Conservation (phyloP, 1,284 basidiomycete species). For the Polyporus tsugae region DNA sequence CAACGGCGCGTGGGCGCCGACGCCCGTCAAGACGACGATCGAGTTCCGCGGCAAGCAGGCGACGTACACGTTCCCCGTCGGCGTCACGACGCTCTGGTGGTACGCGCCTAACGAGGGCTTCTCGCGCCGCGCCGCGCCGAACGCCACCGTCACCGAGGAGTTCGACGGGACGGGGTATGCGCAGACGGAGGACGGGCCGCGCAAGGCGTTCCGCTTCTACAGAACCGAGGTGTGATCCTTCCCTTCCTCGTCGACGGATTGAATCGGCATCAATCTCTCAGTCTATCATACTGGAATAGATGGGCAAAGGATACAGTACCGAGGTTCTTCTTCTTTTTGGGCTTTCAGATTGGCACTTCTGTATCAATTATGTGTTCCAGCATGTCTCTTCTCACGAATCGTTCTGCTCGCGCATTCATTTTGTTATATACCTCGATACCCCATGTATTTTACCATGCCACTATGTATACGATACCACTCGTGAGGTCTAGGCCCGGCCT, state of each 20-base stretch:
- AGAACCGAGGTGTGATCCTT: slow-evolving; percentile 17
- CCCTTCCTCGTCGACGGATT: background rate
- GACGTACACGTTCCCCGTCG: slow-evolving; percentile 71
- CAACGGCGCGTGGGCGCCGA: slow-evolving; percentile 63
- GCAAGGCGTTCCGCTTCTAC: slow-evolving; percentile 20
- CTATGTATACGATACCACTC: background rate
- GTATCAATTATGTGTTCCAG: background rate
- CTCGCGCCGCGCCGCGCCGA: slow-evolving; percentile 12
- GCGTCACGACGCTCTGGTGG: slow-evolving; percentile 58
- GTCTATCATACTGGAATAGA: background rate
- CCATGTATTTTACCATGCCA: background rate
- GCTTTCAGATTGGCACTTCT: background rate
- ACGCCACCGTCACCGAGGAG: slow-evolving; percentile 11
- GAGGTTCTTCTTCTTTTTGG: background rate
- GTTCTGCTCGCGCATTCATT: background rate
- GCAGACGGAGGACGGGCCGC: slow-evolving; percentile 6
- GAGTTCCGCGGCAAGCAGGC: slow-evolving; percentile 75
- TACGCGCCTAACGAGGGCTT: slow-evolving; percentile 40
- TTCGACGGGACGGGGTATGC: slow-evolving; percentile 9
- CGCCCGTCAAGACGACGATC: slow-evolving; percentile 68
- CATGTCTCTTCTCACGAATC: background rate
- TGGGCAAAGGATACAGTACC: background rate
- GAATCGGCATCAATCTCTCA: slow-evolving; percentile 1
- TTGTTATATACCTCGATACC: background rate
- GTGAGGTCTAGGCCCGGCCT: background rate